Percentiles rank a stretch among this genome's conserved stretches.
Evolutionary conservation across 257 asterid species (phyloP).

Genomic region (Solanum infundibuliforme): DNA sequence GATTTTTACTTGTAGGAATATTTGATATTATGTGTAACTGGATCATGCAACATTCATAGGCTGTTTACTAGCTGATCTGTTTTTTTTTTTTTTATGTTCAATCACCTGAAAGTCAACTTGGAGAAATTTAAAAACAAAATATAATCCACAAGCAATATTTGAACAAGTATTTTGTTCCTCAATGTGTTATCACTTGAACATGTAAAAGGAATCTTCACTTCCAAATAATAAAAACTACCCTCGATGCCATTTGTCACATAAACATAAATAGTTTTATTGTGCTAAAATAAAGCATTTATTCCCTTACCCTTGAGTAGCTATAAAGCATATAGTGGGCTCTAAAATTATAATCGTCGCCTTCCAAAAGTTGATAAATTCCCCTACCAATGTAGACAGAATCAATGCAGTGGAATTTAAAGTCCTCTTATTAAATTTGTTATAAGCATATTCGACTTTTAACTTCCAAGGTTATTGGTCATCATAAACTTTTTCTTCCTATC

Average conservation of each 20-base stretch:
- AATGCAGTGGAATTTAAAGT: neutral
- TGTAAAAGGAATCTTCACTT: neutral
- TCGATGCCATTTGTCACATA: neutral
- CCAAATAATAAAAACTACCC: neutral
- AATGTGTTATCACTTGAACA: neutral
- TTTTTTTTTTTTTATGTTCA: neutral
- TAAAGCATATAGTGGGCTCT: neutral
- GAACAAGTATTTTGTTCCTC: neutral
- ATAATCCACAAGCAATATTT: neutral
- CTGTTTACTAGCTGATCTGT: neutral
- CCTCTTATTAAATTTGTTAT: neutral
- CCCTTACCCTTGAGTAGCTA: neutral
- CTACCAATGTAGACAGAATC: neutral
- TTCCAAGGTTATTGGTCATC: neutral
- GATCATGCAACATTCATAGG: neutral
- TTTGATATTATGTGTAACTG: neutral
- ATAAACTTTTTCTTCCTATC: neutral
- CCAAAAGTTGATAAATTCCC: neutral
- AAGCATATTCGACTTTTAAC: neutral
- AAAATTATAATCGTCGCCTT: neutral
- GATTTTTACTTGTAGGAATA: neutral
- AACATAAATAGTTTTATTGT: neutral
- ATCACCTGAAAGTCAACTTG: neutral
- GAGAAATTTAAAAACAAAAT: neutral
- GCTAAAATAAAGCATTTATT: neutral